A percentile compares a stretch with the other conserved stretches of the same genome.
phyloP scores from a whole-genome alignment of 768 basidiomycete genomes.

The Butyriboletus loyo region DNA sequence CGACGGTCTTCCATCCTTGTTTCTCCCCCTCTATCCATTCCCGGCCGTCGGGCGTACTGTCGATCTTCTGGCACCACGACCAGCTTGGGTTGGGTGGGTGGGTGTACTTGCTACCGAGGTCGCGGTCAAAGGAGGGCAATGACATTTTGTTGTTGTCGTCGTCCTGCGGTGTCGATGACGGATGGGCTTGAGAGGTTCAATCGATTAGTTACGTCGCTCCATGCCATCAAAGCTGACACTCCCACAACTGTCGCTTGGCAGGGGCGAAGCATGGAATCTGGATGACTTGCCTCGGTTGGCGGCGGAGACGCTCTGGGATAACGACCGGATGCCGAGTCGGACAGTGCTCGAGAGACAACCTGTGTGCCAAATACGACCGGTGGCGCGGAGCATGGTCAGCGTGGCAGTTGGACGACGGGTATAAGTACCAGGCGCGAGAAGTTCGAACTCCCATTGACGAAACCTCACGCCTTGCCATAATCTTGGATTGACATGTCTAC shows the following conservation, averaged over 20 bases:
- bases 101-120: conserved; percentile 20
- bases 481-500: too few species aligned
- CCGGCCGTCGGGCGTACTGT: conserved; percentile 22
- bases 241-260: not conserved
- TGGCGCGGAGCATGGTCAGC: not conserved
- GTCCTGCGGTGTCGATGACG: not conserved
- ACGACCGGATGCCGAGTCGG: not conserved
- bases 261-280: too few species aligned
- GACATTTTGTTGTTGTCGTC: conserved; percentile 9
- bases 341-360: not conserved
- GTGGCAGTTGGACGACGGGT: too few species aligned
- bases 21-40: conserved; percentile 34
- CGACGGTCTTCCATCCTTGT: conserved; percentile 33
- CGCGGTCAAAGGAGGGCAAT: conserved; percentile 21
- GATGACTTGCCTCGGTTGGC: not conserved
- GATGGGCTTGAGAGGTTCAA: not conserved
- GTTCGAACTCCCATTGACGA: too few species aligned
- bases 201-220: not conserved
- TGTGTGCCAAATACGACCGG: not conserved
- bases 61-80: conserved; percentile 28
- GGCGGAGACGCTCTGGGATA: not conserved
- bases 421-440: too few species aligned
- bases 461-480: too few species aligned
- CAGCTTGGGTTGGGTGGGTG: conserved; percentile 31
- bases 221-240: not conserved